These are phyloP conservation scores for Hymenoscyphus infarciens DNA, from an alignment of 2,329 filamentous ascomycete species.

Conservation along the genomic window DNA sequence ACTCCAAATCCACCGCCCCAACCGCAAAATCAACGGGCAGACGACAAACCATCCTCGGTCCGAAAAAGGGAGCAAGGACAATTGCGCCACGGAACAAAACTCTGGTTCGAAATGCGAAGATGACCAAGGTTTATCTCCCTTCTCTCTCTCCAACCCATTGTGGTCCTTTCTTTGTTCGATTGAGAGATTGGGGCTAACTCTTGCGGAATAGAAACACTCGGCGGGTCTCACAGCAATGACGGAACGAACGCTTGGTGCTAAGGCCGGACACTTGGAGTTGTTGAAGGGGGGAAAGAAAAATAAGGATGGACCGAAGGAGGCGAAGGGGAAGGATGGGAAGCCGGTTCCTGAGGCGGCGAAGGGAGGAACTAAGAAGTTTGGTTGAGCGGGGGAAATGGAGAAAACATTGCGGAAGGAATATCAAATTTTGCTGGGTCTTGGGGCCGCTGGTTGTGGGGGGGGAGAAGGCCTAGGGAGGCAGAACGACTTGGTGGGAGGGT, in stretches of 20 bases:
- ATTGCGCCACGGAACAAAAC: constrained; percentile 65
- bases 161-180: not conserved
- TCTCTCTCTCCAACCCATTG: not conserved
- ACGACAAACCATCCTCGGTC: constrained; percentile 41
- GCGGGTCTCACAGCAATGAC: constrained; percentile 61
- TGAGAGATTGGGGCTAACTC: constrained; percentile 8
- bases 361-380: constrained; percentile 36
- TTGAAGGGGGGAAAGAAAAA: constrained; percentile 64
- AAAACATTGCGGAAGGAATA: not conserved
- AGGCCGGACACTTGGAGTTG: constrained; percentile 68
- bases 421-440: not conserved
- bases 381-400: constrained; percentile 18
- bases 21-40: constrained; percentile 25
- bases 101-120: constrained; percentile 57
- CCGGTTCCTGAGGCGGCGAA: constrained; percentile 34
- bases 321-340: constrained; percentile 35
- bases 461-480: not conserved
- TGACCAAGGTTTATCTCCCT: constrained; percentile 51
- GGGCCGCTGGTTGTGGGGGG: not conserved
- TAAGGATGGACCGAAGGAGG: constrained; percentile 38
- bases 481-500: not conserved
- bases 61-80: constrained; percentile 55
- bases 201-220: constrained; percentile 51
- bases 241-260: constrained; percentile 62
- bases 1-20: constrained; percentile 28